These are phyloP conservation scores for Metarhizium brunneum DNA, from an alignment of 2,329 filamentous ascomycete genomes.

Conservation along the genomic window DNA sequence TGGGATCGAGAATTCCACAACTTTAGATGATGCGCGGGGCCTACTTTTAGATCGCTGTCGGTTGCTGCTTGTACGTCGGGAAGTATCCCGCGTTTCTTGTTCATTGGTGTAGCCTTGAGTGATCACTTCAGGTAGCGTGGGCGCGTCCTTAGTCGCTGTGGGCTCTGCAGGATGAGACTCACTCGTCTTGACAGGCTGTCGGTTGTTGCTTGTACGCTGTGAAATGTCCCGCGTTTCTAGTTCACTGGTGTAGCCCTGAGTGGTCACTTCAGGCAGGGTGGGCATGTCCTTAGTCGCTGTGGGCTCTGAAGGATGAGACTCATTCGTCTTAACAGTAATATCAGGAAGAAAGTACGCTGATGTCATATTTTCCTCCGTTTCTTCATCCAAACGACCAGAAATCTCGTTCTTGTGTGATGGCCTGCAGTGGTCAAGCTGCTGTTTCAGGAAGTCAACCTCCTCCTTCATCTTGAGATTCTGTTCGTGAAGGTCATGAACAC, in stretches of 20 bases:
- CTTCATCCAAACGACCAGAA: conserved; percentile 23
- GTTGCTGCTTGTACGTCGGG: conserved; percentile 19
- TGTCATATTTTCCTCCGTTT: conserved; percentile 45
- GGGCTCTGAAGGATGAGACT: conserved; percentile 19
- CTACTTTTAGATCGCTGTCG: conserved; percentile 19
- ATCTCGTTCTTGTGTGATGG: conserved; percentile 27
- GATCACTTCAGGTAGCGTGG: conserved; percentile 20
- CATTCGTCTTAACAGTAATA: conserved; percentile 41
- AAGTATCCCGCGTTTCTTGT: conserved; percentile 16
- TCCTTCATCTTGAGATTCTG: conserved; percentile 38
- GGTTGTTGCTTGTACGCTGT: conserved; percentile 18
- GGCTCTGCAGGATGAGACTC: conserved; percentile 20
- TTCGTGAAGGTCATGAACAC: conserved; percentile 34
- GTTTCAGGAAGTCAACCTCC: conserved; percentile 35
- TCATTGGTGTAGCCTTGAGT: conserved; percentile 23
- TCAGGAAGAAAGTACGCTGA: conserved; percentile 51
- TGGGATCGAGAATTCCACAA: conserved; percentile 32
- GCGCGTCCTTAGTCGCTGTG: conserved; percentile 21
- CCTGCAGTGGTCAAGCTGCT: conserved; percentile 33
- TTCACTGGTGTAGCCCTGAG: conserved; percentile 22
- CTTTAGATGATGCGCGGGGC: conserved; percentile 13
- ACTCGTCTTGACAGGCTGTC: conserved; percentile 9
- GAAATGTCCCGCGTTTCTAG: conserved; percentile 17
- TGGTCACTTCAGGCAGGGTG: conserved; percentile 20
- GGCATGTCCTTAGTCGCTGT: conserved; percentile 22